Conservation (phyloP, 169 alveolate genomes). For the Plasmodium berghei region DNA sequence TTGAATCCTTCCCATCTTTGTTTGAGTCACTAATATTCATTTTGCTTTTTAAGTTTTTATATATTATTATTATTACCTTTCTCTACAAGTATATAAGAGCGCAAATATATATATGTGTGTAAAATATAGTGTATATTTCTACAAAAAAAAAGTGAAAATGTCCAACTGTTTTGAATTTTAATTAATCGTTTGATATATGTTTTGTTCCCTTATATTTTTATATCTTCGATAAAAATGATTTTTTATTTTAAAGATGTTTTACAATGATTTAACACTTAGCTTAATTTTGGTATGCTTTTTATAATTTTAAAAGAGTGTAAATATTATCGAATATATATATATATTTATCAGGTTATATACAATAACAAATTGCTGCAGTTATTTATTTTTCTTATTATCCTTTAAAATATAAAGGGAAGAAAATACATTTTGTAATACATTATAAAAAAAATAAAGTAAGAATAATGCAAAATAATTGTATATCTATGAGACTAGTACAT, state of each 20-base stretch:
- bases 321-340: neutral
- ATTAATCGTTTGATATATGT: too few relatives aligned
- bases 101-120: neutral
- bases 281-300: neutral
- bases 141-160: too few relatives aligned
- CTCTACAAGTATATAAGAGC: neutral
- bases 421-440: too few relatives aligned
- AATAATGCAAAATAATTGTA: too few relatives aligned
- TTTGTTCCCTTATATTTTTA: too few relatives aligned
- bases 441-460: too few relatives aligned
- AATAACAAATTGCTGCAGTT: neutral
- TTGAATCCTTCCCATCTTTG: constrained; percentile 53
- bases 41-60: constrained; percentile 2
- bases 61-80: neutral
- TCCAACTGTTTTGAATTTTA: too few relatives aligned
- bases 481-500: too few relatives aligned
- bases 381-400: neutral
- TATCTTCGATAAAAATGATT: too few relatives aligned
- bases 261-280: too few relatives aligned
- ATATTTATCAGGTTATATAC: neutral
- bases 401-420: neutral
- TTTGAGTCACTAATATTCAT: constrained; percentile 57
- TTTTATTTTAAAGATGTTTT: too few relatives aligned
- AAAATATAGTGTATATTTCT: too few relatives aligned
- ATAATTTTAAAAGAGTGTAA: neutral